Evolutionary conservation across 2,329 filamentous ascomycete species (phyloP).

Genomic region (Botryosphaeria dothidea): DNA sequence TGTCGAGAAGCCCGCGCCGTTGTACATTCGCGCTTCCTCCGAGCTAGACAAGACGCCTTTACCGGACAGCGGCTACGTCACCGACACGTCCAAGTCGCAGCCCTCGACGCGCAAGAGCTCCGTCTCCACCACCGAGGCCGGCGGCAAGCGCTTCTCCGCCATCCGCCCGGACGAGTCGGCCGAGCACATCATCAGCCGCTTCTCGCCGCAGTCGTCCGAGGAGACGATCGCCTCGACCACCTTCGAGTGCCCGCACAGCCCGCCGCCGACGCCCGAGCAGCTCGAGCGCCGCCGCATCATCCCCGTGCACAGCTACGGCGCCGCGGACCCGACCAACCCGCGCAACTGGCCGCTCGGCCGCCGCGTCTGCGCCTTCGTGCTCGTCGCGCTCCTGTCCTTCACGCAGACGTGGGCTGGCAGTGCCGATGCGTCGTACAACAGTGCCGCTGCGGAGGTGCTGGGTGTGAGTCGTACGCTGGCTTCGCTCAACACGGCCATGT

Average conservation of each 20-base stretch:
- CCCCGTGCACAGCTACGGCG: slow-evolving; percentile 4
- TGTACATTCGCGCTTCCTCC: too few relatives aligned
- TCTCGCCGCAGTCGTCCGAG: neutral
- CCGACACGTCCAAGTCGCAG: neutral
- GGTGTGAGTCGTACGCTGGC: neutral
- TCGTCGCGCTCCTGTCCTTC: slow-evolving; percentile 3
- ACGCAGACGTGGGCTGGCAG: slow-evolving; percentile 15
- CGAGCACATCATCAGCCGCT: slow-evolving; percentile 9
- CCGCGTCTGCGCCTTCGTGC: neutral
- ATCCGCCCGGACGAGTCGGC: neutral
- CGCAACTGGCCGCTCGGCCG: neutral
- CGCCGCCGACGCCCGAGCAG: neutral
- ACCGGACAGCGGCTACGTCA: neutral
- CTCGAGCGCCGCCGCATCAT: neutral
- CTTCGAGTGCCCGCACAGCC: neutral
- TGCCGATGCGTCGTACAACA: slow-evolving; percentile 5
- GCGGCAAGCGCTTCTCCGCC: neutral
- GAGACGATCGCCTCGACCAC: too few relatives aligned
- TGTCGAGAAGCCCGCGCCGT: too few relatives aligned
- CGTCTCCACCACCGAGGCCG: neutral
- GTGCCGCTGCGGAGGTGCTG: neutral
- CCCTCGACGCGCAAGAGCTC: neutral
- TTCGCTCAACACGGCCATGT: slow-evolving; percentile 11
- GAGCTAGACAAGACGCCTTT: neutral
- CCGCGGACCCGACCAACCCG: slow-evolving; percentile 11